Conservation (phyloP, 306 rosid genomes). For the Acacia melanoxylon region DNA sequence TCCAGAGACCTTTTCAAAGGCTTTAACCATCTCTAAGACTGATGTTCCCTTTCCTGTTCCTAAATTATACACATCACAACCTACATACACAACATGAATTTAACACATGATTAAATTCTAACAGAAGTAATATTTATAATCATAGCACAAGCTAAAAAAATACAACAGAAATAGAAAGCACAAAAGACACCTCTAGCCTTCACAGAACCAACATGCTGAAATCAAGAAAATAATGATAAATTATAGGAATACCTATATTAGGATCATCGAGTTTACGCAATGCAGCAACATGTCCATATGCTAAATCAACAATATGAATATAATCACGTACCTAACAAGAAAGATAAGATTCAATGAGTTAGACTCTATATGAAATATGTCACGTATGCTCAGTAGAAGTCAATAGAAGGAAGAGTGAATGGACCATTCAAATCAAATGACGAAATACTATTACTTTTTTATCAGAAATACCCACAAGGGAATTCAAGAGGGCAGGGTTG, state of each 20-base stretch:
- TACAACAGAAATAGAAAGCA: neutral
- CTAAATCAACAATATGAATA: constrained; percentile 91
- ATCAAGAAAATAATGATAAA: neutral
- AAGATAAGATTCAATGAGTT: constrained; percentile 27
- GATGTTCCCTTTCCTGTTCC: constrained; percentile 98
- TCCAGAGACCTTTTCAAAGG: no score
- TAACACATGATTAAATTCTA: neutral
- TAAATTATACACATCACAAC: constrained; percentile 91
- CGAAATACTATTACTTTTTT: neutral
- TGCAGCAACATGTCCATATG: constrained; percentile 92
- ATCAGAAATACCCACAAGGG: neutral
- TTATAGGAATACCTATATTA: constrained; percentile 51
- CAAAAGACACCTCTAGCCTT: neutral
- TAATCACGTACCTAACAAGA: constrained; percentile 85
- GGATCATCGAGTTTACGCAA: constrained; percentile 67
- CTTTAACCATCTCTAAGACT: constrained; percentile 30
- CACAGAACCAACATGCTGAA: neutral
- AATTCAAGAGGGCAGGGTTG: no score
- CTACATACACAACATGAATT: constrained; percentile 28
- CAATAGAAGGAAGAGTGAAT: neutral
- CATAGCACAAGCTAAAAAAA: no score
- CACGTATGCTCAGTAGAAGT: neutral
- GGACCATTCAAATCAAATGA: neutral
- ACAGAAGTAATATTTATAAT: no score
- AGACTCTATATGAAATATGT: constrained; percentile 18